Base-by-base conservation (phyloP, 192 early-diverging fungal genomes). In the Entrophospora sp. region DNA sequence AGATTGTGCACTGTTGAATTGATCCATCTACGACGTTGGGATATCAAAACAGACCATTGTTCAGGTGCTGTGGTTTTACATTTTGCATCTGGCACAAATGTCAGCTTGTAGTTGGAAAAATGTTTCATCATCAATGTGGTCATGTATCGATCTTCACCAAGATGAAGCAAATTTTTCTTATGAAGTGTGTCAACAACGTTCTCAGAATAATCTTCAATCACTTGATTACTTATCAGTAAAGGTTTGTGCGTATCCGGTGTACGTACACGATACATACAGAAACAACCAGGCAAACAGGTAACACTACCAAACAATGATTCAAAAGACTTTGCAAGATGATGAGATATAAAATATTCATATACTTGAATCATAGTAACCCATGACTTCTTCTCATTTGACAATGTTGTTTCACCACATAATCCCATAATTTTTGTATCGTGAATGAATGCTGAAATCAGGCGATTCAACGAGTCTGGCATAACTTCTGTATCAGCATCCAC, bases 1-100 rank as follows among this genome's bases (percentile, higher is more conserved):
- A 97, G 79, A 72, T 99, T 99, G 82, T 99, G 97, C 7, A 99
- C 90, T 3, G 97, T 99, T 38, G 95, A 97, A 81, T 99, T 99
- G 71, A 99, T 99, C 97, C 97, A 99, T 68, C 97, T 90, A 77
- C 97, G 93, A 62, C 97, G 89, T 75, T 99, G 97, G 5, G 97
- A 99, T 27, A 99, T 73, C 51, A 99, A 75, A 32, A 99, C 87
- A 52, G 83, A 77, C 87, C 93, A 96, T 66, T 85, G 84, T 69
- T 98, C 97, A 5, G 97, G 97, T 8, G 91, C 97, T 45, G 84
- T 89, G 36, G 97, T 99, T 73, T 82, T 85, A 75, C 95, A 97
- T 66, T 89, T 83, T 12, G 97, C 97, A 46, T 95, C 91, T 2
- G 91, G 81, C 4, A 90, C 90, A 69, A 98, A 99, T 53, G 89